Percentiles rank a stretch among this genome's conserved stretches.
Conservation (phyloP, 2,329 filamentous ascomycete species). For the Sclerotinia minor region DNA sequence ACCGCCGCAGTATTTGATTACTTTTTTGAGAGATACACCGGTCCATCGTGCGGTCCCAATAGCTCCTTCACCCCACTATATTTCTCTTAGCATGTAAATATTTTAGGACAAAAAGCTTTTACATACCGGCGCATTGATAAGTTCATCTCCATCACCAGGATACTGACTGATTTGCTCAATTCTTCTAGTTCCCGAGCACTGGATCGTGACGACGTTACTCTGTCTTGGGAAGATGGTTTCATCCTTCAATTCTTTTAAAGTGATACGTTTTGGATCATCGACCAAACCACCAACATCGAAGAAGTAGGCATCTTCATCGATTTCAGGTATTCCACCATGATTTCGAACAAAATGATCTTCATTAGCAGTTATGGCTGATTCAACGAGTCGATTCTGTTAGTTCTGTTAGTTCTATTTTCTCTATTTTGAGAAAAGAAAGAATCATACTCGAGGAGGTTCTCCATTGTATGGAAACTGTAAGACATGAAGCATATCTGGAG, state of each 20-base stretch:
- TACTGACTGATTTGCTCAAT: conserved; percentile 68
- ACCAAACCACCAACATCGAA: conserved; percentile 34
- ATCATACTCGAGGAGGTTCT: conserved; percentile 52
- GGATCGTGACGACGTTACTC: conserved; percentile 57
- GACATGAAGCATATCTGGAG: conserved; percentile 60
- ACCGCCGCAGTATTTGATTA: conserved; percentile 70
- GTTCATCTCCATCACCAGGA: conserved; percentile 65
- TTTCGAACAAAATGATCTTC: conserved; percentile 67
- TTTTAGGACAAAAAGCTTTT: no score
- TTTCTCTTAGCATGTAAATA: conserved; percentile 28
- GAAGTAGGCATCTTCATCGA: conserved; percentile 48
- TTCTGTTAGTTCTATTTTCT: not conserved
- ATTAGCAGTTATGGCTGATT: conserved; percentile 60
- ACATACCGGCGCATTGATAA: conserved; percentile 46
- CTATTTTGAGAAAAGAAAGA: not conserved
- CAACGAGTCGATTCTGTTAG: conserved; percentile 48
- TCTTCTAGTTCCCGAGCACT: conserved; percentile 68
- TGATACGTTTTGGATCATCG: conserved; percentile 31
- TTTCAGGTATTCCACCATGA: conserved; percentile 69
- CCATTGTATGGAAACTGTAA: conserved; percentile 66
- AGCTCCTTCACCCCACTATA: conserved; percentile 62
- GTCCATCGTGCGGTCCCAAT: conserved; percentile 65
- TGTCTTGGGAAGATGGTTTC: conserved; percentile 34
- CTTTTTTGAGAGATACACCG: conserved; percentile 65
- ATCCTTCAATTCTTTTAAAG: conserved; percentile 31